phyloP scores from a whole-genome alignment of 306 rosid genomes.

The Astragalus membranaceus region DNA sequence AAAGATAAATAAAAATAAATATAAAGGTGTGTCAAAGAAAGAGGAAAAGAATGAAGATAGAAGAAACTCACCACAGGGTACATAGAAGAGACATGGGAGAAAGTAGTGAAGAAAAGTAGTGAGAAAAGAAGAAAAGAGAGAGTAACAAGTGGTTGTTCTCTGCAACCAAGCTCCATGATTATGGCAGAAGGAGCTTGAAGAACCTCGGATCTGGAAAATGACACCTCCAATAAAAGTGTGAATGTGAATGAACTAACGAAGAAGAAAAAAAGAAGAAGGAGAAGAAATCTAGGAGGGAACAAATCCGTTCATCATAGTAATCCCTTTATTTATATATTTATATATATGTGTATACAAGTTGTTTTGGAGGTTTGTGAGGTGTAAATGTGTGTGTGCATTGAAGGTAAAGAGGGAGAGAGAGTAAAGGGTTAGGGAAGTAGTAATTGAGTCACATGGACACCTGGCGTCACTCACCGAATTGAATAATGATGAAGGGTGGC shows the following conservation, averaged over 20 bases:
- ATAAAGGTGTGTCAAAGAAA: not conserved
- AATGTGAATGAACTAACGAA: not conserved
- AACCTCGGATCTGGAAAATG: conserved; percentile 28
- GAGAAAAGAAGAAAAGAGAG: conserved; percentile 37
- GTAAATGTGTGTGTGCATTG: not conserved
- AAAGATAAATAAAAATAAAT: not conserved
- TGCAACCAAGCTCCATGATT: conserved; percentile 32
- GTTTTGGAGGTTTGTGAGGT: conserved; percentile 22
- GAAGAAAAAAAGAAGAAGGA: not conserved
- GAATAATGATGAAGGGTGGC: conserved; percentile 28
- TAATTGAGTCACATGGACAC: conserved; percentile 44
- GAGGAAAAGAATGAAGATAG: not conserved
- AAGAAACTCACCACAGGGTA: conserved; percentile 54
- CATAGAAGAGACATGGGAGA: conserved; percentile 44
- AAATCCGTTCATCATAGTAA: not conserved
- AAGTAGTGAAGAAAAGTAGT: conserved; percentile 33
- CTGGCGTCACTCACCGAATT: conserved; percentile 37
- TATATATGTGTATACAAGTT: not conserved
- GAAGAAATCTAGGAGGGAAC: not conserved
- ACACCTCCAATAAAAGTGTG: not conserved
- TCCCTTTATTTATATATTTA: not conserved
- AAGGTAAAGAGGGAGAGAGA: not conserved
- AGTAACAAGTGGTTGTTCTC: conserved; percentile 33
- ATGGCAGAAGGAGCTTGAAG: not conserved
- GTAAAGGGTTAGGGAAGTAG: conserved; percentile 31